Evolutionary conservation across 1,284 basidiomycete species (phyloP), one percentile per base, ranked within the genome.

Genomic region (Ceratobasidium sp.): DNA sequence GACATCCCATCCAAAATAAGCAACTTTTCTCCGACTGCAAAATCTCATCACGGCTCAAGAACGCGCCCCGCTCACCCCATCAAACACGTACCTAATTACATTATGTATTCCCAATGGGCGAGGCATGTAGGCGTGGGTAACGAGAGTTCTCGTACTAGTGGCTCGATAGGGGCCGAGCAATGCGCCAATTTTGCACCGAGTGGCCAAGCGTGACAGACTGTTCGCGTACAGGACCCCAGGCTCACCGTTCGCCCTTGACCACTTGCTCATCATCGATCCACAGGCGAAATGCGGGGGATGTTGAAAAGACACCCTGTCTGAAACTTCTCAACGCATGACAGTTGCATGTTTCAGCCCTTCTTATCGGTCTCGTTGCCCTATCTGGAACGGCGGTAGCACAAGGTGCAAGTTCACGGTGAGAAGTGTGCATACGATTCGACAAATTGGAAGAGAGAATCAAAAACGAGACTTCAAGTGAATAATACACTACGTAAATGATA

Each of bases 401-500:
- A n/a, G 1, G 30, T 27, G 33, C 1, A 60, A 3, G 41, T 60
- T 60, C 59, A 60, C n/a, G 12, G 8, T 20, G 18, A n/a, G 59
- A 60, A 60, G 55, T 16, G n/a, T 60, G 30, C 5, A 60, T 27
- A 10, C 41, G 41, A 44, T 44, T 44, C 41, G 41, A 44, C 41
- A 12, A 44, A 44, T 44, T 6, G 41, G 41, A 12, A 44, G 41
- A 20, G 16, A 20, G 20, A 60, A 38, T 60, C 59, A 38, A 60
- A 60, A 16, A 16, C 30, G 23, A 41, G 27, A 33, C 52, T 57
- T 62, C 54, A 73, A 68, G 44, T 48, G 41, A 62, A n/a, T 64
- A 62, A 62, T 64, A 48, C 60, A 65, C 59, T 64, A 33, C 54
- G 69, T 73, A 73, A 52, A 64, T 46, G 71, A 50, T 74, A 74